A percentile compares a stretch with the other conserved stretches of the same genome.
These are phyloP conservation scores for Zoysia matrella DNA, from an alignment of 202 grass and related monocot species.

Conservation along the genomic window DNA sequence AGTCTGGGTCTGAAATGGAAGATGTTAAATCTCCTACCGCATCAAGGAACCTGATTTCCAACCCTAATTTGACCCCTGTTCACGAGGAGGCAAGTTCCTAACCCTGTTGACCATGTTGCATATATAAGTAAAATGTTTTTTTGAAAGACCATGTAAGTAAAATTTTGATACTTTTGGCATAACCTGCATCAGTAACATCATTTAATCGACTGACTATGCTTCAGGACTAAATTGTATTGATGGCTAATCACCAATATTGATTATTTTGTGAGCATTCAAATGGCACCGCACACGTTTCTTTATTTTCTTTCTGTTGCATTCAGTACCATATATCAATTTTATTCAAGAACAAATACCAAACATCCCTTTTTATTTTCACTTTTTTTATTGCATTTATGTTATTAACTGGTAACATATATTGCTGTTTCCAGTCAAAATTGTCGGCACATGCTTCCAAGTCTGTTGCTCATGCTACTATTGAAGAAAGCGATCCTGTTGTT, in stretches of 20 bases:
- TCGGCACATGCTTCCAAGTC: conserved; percentile 33
- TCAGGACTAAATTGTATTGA: background rate
- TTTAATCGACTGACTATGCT: background rate
- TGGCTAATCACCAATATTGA: conserved; percentile 17
- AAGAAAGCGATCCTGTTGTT: conserved; percentile 72
- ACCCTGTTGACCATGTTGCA: background rate
- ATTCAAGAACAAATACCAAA: no score
- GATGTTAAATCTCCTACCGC: conserved; percentile 61
- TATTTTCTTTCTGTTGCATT: background rate
- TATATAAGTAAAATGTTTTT: background rate
- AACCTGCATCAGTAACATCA: conserved; percentile 19
- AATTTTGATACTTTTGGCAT: conserved; percentile 3
- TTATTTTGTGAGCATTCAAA: background rate
- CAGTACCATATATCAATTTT: background rate
- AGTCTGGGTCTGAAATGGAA: conserved; percentile 93
- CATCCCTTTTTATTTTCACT: background rate
- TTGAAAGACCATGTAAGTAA: background rate
- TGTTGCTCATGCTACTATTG: conserved; percentile 45
- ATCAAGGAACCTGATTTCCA: conserved; percentile 53
- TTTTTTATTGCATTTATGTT: conserved; percentile 20
- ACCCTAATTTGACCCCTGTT: conserved; percentile 74
- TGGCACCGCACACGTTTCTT: background rate
- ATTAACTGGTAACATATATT: conserved; percentile 37
- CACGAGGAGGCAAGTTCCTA: conserved; percentile 81
- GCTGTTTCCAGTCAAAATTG: conserved; percentile 66